These are phyloP conservation scores for Cyberlindnera lachancei DNA, from an alignment of 805 yeast species.

Conservation along the genomic window DNA sequence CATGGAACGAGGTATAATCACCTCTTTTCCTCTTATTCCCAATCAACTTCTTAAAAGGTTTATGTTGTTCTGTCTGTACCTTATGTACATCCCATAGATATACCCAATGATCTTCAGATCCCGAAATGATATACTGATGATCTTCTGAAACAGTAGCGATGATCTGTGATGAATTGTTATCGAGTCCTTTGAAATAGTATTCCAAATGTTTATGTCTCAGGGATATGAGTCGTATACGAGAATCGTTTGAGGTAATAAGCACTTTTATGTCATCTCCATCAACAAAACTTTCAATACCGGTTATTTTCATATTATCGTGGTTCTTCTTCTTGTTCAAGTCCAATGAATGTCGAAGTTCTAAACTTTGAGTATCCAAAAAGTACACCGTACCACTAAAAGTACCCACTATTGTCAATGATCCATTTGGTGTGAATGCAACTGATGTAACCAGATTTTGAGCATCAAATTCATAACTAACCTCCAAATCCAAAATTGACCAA, in stretches of 20 bases:
- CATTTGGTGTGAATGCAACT: conserved; percentile 61
- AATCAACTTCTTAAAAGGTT: conserved; percentile 9
- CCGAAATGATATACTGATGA: conserved; percentile 52
- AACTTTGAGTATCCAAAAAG: conserved; percentile 55
- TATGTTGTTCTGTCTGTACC: conserved; percentile 5
- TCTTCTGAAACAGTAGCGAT: conserved; percentile 58
- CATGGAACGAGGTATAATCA: conserved; percentile 66
- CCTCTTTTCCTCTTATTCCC: conserved; percentile 37
- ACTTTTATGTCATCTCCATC: conserved; percentile 32
- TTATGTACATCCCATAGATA: conserved; percentile 64
- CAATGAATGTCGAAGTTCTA: conserved; percentile 38
- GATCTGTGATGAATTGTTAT: conserved; percentile 65
- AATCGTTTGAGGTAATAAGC: conserved; percentile 75
- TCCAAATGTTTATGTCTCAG: conserved; percentile 45
- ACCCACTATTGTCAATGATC: conserved; percentile 56
- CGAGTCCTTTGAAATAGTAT: conserved; percentile 65
- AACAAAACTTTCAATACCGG: conserved; percentile 57
- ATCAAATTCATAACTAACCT: conserved; percentile 52
- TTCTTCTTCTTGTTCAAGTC: conserved; percentile 36
- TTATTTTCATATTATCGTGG: conserved; percentile 38
- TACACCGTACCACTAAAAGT: conserved; percentile 69
- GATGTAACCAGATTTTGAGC: conserved; percentile 69
- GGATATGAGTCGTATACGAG: conserved; percentile 63
- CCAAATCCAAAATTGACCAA: conserved; percentile 80
- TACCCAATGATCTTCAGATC: conserved; percentile 84